Percentiles rank a stretch among this genome's conserved stretches.
These are phyloP conservation scores for Cercophora samala DNA, from an alignment of 495 filamentous ascomycete genomes.

Conservation along the genomic window DNA sequence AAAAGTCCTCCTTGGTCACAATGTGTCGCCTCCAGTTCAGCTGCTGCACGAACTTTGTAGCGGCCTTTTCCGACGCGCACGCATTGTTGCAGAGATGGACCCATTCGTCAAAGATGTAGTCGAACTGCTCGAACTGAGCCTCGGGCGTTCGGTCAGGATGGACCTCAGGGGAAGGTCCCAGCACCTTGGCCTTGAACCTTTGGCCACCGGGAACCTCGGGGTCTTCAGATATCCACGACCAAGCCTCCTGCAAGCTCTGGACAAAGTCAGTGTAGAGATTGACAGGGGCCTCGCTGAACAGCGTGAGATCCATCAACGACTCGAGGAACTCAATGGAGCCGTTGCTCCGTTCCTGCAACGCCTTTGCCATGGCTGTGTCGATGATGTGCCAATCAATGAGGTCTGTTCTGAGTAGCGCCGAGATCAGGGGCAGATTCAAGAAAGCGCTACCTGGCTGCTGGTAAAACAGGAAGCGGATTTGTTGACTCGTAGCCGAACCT, in stretches of 20 bases:
- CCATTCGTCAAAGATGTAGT: slow-evolving; percentile 96
- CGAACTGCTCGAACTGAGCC: slow-evolving; percentile 71
- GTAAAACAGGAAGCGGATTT: slow-evolving; percentile 63
- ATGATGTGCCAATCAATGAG: slow-evolving; percentile 77
- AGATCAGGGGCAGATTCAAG: slow-evolving; percentile 72
- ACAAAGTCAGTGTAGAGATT: slow-evolving; percentile 84
- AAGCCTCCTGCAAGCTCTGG: slow-evolving; percentile 72
- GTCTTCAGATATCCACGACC: slow-evolving; percentile 76
- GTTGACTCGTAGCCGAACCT: slow-evolving; percentile 66
- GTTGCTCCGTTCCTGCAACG: slow-evolving; percentile 63
- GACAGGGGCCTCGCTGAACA: slow-evolving; percentile 71
- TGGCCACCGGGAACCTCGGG: slow-evolving; percentile 60
- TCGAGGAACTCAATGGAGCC: slow-evolving; percentile 71
- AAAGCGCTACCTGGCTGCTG: slow-evolving; percentile 67
- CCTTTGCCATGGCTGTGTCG: slow-evolving; percentile 70
- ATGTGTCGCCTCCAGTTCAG: slow-evolving; percentile 70
- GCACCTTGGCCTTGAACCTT: slow-evolving; percentile 69
- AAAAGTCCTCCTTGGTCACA: slow-evolving; percentile 66
- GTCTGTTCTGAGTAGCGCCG: slow-evolving; percentile 65
- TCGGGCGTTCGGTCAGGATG: slow-evolving; percentile 23
- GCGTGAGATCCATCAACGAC: slow-evolving; percentile 67
- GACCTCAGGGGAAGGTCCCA: slow-evolving; percentile 55
- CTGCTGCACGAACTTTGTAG: slow-evolving; percentile 78
- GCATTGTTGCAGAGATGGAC: slow-evolving; percentile 73
- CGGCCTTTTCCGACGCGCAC: slow-evolving; percentile 65